These are phyloP conservation scores for Neurospora terricola DNA, from an alignment of 495 filamentous ascomycete genomes.

Conservation along the genomic window DNA sequence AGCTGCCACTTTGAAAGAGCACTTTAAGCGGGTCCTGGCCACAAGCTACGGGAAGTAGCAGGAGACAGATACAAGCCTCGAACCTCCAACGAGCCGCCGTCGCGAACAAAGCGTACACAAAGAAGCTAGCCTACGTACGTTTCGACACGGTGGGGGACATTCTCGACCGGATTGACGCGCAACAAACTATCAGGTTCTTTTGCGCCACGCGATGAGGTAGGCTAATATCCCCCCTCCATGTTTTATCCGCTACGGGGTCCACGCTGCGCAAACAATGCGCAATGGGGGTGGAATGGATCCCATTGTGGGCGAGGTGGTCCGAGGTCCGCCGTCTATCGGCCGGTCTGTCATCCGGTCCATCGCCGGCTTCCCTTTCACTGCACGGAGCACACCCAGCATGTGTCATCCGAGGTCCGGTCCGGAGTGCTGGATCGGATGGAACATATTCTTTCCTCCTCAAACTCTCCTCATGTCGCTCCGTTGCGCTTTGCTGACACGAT, in stretches of 20 bases:
- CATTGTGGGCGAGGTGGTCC: neutral
- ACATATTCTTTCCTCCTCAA: neutral
- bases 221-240: neutral
- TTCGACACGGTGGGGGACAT: neutral
- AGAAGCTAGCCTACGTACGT: neutral
- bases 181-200: constrained; percentile 6
- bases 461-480: neutral
- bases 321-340: neutral
- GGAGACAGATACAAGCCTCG: constrained; percentile 5
- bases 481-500: constrained; percentile 15
- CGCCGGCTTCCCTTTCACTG: neutral
- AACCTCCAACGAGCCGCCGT: neutral
- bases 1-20: neutral
- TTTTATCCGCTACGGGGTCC: neutral
- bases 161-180: constrained; percentile 3
- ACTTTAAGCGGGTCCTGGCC: constrained; percentile 13
- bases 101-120: constrained; percentile 8
- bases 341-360: neutral
- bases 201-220: constrained; percentile 19
- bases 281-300: neutral
- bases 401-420: neutral
- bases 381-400: neutral
- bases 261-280: neutral
- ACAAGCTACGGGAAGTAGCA: constrained; percentile 12
- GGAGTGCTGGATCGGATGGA: neutral